These are phyloP conservation scores for Citrus unshiu DNA, from an alignment of 345 rosid genomes.

Conservation along the genomic window DNA sequence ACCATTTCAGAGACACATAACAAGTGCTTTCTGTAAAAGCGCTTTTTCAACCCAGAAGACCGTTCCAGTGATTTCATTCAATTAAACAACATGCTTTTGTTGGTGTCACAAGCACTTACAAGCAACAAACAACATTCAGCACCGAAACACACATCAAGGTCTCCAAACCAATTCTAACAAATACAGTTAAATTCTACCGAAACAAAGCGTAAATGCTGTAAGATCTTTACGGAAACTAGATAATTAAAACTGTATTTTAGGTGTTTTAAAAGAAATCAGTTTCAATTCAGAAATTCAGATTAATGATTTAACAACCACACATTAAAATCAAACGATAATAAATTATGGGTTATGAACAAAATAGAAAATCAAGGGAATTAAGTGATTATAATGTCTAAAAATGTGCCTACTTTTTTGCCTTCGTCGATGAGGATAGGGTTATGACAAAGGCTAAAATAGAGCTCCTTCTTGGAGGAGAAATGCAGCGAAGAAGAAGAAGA, in stretches of 20 bases:
- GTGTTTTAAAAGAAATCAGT: too few relatives aligned
- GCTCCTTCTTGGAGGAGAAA: conserved; percentile 39
- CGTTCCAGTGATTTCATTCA: not conserved
- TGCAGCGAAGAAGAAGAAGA: too few relatives aligned
- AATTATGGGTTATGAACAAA: too few relatives aligned
- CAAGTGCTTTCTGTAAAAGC: not conserved
- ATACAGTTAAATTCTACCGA: not conserved
- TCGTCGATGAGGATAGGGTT: conserved; percentile 50
- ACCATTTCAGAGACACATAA: not conserved
- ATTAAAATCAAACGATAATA: not conserved
- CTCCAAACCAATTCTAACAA: not conserved
- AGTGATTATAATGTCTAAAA: too few relatives aligned
- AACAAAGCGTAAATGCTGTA: not conserved
- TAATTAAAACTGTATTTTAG: too few relatives aligned
- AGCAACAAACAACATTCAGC: not conserved
- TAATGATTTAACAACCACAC: not conserved
- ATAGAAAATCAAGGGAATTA: not conserved
- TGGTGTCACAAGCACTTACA: not conserved
- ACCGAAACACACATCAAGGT: not conserved
- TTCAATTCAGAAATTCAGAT: not conserved
- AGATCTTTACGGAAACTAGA: too few relatives aligned
- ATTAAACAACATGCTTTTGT: not conserved
- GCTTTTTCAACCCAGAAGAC: not conserved
- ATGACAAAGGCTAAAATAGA: conserved; percentile 36
- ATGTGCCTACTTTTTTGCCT: conserved; percentile 45